Conservation (phyloP, 768 basidiomycete species). For the Chalciporus chontae region DNA sequence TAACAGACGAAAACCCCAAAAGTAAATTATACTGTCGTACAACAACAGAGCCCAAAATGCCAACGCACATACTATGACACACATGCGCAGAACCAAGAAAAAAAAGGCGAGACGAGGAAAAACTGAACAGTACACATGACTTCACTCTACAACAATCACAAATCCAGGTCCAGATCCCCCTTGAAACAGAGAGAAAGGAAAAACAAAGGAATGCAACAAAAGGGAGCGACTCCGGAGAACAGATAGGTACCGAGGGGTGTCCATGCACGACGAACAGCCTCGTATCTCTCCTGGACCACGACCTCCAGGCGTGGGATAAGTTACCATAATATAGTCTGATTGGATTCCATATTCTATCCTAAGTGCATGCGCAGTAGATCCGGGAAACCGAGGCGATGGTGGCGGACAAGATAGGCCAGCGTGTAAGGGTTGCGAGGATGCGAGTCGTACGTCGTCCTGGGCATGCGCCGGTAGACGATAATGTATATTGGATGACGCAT, state of each 20-base stretch:
- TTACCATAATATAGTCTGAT: conserved; percentile 19
- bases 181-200: background rate
- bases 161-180: background rate
- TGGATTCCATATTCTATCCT: conserved; percentile 22
- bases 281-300: background rate
- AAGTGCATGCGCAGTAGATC: conserved; percentile 7
- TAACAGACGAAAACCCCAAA: too few relatives aligned
- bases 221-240: background rate
- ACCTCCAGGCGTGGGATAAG: conserved; percentile 5
- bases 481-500: background rate
- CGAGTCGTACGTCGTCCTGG: conserved; percentile 1
- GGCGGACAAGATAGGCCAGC: conserved; percentile 5
- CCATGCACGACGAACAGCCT: background rate
- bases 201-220: background rate
- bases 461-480: background rate
- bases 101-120: background rate
- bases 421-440: conserved; percentile 4
- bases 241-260: background rate
- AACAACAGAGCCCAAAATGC: too few relatives aligned
- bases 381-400: conserved; percentile 1
- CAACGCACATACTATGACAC: too few relatives aligned
- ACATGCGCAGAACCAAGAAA: background rate
- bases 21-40: too few relatives aligned
- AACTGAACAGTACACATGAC: background rate
- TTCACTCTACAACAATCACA: background rate